Evolutionary conservation across 2,329 filamentous ascomycete species (phyloP), one percentile per base, ranked within the genome.

Genomic region (Aspergillus niger): DNA sequence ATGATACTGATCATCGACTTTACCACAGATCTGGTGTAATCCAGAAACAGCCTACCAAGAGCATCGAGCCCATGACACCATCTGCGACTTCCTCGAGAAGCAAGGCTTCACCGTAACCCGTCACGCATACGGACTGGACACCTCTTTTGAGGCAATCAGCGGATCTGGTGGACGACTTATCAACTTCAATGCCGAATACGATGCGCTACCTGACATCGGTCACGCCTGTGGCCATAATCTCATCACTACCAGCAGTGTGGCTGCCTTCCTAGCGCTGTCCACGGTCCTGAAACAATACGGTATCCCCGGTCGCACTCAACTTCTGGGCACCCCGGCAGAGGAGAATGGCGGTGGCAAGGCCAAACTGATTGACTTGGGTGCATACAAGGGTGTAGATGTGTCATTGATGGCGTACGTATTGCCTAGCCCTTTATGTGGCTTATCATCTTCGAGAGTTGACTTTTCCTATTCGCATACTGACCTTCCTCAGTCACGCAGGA

Each of bases 1-100:
- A 36, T 6, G 5, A n/a, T 5, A 2, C 51, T 6, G 13, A 53
- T 53, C 6, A 47, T 52, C 24, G 8, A 2, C 2, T 15, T 10
- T 5, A 30, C 28, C 28, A 6, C 28, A 79, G 76, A 80, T 81
- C 55, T 77, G 76, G 67, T 73, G 74, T n/a, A 75, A 85, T 58
- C 83, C 84, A 0, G 84, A 86, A 67, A 71, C 82, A 0, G 79
- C 76, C 2, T 86, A 80, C 66, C 68, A 84, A 55, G 84, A 86
- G 63, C 71, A 79, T 67, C 77, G 76, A 17, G 84, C 84, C 8
- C 83, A 85, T 63, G 78, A 83, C 41, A 77, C 74, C 7, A 80
- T 86, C 50, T 78, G 78, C 15, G 63, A 71, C 4, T 77, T 81
- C 39, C 73, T 86, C 0, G 74, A 79, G 43, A 62, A 68, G 1